These are phyloP conservation scores for Encephalitozoon romaleae DNA, from an alignment of 371 early-diverging fungal genomes.

Conservation along the genomic window DNA sequence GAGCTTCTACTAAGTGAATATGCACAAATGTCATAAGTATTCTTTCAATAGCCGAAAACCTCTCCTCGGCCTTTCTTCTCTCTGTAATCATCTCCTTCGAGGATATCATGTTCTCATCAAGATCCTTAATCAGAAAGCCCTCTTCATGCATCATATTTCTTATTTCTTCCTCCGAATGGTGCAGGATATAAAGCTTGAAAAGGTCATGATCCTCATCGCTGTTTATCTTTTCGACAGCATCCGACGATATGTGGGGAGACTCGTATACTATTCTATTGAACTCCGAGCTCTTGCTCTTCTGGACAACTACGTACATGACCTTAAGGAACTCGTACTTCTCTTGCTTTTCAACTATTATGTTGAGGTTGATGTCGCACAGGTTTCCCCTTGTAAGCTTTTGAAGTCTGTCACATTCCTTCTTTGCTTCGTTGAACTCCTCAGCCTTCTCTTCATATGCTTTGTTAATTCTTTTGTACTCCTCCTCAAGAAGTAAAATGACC, in stretches of 20 bases:
- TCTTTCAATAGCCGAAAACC: background rate
- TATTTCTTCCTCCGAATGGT: background rate
- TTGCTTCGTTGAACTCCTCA: background rate
- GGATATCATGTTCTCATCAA: background rate
- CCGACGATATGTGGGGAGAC: background rate
- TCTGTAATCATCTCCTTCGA: background rate
- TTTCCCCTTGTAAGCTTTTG: background rate
- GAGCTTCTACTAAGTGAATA: background rate
- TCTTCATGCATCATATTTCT: background rate
- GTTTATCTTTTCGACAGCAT: background rate
- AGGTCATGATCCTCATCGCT: conserved; percentile 3
- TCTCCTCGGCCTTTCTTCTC: background rate
- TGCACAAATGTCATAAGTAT: background rate
- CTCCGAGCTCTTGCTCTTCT: background rate
- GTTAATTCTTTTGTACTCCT: background rate
- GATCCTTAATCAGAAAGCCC: background rate
- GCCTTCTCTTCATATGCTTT: background rate
- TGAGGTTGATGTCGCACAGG: conserved; percentile 3
- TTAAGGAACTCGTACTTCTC: conserved; percentile 16
- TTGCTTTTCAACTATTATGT: background rate
- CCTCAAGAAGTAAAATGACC: background rate
- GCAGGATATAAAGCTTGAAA: background rate
- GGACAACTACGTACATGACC: conserved; percentile 7
- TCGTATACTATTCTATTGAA: conserved; percentile 1
- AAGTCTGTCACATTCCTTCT: conserved; percentile 1